A percentile compares a stretch with the other conserved stretches of the same genome.
phyloP scores from a whole-genome alignment of 352 stramenopile genomes.

The Phytophthora hibernalis region DNA sequence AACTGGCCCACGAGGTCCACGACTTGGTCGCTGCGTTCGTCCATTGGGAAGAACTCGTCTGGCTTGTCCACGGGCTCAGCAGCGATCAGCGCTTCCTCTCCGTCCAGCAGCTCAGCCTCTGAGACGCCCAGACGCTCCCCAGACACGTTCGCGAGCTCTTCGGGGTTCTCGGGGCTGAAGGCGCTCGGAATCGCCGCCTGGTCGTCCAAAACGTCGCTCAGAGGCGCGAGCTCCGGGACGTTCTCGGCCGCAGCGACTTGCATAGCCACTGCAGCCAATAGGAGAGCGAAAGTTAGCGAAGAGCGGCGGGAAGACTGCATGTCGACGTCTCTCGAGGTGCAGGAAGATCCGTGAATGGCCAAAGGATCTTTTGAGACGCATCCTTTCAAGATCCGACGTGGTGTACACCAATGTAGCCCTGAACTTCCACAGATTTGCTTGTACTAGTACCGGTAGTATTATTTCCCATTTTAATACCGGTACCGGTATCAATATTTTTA shows the following conservation, averaged over 20 bases:
- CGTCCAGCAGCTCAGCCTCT: slow-evolving; percentile 16
- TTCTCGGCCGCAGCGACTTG: neutral
- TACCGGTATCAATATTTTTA: no score
- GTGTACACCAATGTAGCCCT: slow-evolving; percentile 2
- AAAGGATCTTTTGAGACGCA: slow-evolving; percentile 16
- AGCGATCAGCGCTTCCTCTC: slow-evolving; percentile 29
- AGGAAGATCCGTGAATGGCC: slow-evolving; percentile 13
- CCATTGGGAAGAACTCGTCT: slow-evolving; percentile 33
- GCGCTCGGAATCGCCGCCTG: slow-evolving; percentile 16
- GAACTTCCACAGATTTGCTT: no score
- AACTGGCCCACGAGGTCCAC: slow-evolving; percentile 54
- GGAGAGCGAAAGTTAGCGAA: neutral
- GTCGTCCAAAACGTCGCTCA: slow-evolving; percentile 17
- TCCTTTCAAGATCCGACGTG: slow-evolving; percentile 22
- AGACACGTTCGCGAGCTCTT: slow-evolving; percentile 17
- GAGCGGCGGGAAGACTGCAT: neutral
- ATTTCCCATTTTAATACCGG: no score
- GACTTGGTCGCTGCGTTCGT: slow-evolving; percentile 33
- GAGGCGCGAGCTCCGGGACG: slow-evolving; percentile 17
- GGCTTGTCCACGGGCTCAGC: slow-evolving; percentile 26
- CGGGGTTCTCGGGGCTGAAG: slow-evolving; percentile 18
- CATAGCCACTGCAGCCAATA: neutral
- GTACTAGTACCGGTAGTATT: no score
- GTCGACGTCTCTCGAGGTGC: neutral
- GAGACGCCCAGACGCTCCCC: slow-evolving; percentile 1